Percentiles rank a stretch among this genome's conserved stretches.
Evolutionary conservation across 345 rosid species (phyloP).

Genomic region (Schrenkiella parvula): DNA sequence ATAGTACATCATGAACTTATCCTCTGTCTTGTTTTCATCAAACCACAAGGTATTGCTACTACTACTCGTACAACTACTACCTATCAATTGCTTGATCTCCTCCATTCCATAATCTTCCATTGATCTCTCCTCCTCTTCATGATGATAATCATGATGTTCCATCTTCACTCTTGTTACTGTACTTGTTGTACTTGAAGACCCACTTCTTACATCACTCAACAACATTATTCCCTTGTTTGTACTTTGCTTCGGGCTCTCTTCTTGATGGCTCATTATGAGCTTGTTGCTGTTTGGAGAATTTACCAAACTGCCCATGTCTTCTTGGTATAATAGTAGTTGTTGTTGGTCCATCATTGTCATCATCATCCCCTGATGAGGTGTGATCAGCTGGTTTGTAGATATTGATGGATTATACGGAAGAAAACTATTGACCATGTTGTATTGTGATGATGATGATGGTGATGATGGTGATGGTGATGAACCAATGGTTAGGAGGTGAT

Average conservation of each 20-base stretch:
- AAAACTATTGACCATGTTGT: slow-evolving; percentile 26
- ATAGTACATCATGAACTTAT: slow-evolving; percentile 53
- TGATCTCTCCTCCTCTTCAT: slow-evolving; percentile 30
- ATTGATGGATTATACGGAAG: slow-evolving; percentile 34
- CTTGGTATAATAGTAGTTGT: slow-evolving; percentile 32
- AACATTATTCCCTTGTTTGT: slow-evolving; percentile 30
- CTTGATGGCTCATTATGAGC: slow-evolving; percentile 33
- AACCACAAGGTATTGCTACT: slow-evolving; percentile 45
- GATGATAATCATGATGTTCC: slow-evolving; percentile 32
- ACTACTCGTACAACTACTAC: slow-evolving; percentile 42
- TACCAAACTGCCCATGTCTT: slow-evolving; percentile 30
- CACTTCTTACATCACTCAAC: slow-evolving; percentile 45
- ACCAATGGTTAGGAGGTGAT: slow-evolving; percentile 19
- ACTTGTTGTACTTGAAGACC: slow-evolving; percentile 65
- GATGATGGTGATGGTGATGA: slow-evolving; percentile 32
- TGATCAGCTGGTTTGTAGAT: slow-evolving; percentile 35
- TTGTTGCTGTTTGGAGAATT: slow-evolving; percentile 21
- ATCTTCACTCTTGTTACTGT: slow-evolving; percentile 40
- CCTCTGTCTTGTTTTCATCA: slow-evolving; percentile 58
- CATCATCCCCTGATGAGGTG: slow-evolving; percentile 32
- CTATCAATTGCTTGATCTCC: slow-evolving; percentile 72
- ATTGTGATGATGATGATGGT: slow-evolving; percentile 32
- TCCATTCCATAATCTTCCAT: slow-evolving; percentile 60
- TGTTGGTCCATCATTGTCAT: slow-evolving; percentile 39
- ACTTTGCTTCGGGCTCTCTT: slow-evolving; percentile 38